phyloP scores from a whole-genome alignment of 306 rosid species.

The Datisca glomerata region DNA sequence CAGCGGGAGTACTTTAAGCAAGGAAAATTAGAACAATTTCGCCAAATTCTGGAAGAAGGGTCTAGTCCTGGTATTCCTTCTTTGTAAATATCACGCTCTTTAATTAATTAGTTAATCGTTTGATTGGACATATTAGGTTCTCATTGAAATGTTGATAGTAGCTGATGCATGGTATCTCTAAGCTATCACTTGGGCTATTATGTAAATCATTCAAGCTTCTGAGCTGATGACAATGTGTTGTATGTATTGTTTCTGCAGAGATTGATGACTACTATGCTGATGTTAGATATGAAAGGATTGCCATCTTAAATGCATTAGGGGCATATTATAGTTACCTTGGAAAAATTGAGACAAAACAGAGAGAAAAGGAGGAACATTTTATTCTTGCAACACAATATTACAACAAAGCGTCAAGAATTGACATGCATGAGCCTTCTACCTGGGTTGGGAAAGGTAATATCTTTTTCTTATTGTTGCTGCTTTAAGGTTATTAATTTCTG shows the following conservation, averaged over 20 bases:
- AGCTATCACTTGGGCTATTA: neutral
- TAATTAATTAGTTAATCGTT: constrained; percentile 2
- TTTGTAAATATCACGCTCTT: constrained; percentile 6
- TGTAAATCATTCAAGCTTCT: neutral
- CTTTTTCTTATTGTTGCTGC: too few species aligned
- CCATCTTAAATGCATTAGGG: constrained; percentile 91
- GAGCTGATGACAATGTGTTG: neutral
- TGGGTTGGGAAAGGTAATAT: constrained; percentile 94
- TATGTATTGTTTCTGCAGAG: constrained; percentile 33
- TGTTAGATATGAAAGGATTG: constrained; percentile 94
- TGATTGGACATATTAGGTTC: neutral
- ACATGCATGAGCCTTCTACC: constrained; percentile 95
- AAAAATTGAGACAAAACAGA: constrained; percentile 88
- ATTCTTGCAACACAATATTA: constrained; percentile 93
- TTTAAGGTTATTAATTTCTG: too few species aligned
- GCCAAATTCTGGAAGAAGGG: constrained; percentile 94
- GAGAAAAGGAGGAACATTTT: constrained; percentile 98
- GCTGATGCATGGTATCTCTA: too few species aligned
- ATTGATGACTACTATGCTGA: constrained; percentile 97
- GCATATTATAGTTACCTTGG: constrained; percentile 96
- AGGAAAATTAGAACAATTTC: constrained; percentile 80
- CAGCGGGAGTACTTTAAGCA: constrained; percentile 98
- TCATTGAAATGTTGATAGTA: neutral
- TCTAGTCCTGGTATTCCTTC: constrained; percentile 71
- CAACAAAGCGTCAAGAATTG: constrained; percentile 93